Base-by-base conservation (phyloP, 805 yeast genomes). In the Candida quercuum region DNA sequence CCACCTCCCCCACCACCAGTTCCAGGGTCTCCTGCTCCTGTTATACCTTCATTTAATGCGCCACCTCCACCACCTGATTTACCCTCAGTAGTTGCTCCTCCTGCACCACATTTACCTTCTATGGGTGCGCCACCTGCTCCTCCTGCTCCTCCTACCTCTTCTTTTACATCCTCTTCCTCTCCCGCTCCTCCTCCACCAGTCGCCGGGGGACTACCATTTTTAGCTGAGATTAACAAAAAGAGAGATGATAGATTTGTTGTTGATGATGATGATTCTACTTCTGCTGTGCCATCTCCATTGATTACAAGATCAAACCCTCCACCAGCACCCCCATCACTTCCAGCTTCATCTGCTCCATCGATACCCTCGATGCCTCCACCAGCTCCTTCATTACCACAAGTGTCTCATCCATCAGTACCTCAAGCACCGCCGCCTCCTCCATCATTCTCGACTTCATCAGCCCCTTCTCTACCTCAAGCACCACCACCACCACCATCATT, bases 191-290 rank as follows among this genome's bases (percentile, higher is more conserved):
- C 31, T 7, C 15, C 32, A 9, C 24, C 46, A 9, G 20, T 38
- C 37, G 43, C 52, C 14, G 71, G 67, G 1, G 66, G 68, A 2
- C 48, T 70, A 10, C 74, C 77, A 3, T 71, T 72, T 47, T 54
- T 72, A 11, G 67, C 71, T 6, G 71, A 73, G 41, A 71, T 73
- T 39, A 71, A 70, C 47, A 64, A 64, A 17, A 69, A 67, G 46
- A 59, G 77, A 41, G 70, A 66, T 38, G 73, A 70, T 27, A 45
- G 64, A 26, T 64, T 56, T 49, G 75, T 69, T 14, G 66, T 67
- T 3, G 68, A 62, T 23, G 64, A 55, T 3, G 35, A 54, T 8
- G 42, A 22, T 7, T 33, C 29, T 15, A n/a, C 46, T 7, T 42
- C 45, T 27, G 19, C 43, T n/a, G 15, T 28, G 15, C 28, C 35